Base-by-base conservation (phyloP, 345 rosid species). In the Combretum micranthum region DNA sequence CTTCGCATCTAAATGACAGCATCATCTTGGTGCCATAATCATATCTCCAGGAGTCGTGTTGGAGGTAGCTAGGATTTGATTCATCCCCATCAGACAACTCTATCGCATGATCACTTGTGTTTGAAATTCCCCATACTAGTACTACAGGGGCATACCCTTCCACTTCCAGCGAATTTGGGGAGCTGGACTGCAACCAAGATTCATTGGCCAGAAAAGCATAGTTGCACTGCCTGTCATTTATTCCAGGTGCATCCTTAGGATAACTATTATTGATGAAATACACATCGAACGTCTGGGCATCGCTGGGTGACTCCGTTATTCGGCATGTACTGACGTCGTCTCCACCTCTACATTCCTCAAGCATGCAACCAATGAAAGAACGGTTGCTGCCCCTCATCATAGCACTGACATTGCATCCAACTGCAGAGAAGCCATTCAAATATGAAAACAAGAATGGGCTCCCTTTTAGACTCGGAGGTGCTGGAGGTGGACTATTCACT, bases 251-350 rank as follows among this genome's bases (percentile, higher is more conserved):
- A 13, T 18, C 32, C 2, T 20, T 44, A 1, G 17, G 22, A 7
- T n/a, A n/a, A n/a, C n/a, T n/a, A n/a, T n/a, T n/a, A n/a, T 14
- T 13, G 9, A 17, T 61, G 64, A 62, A 62, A 19, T 50, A 32
- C 46, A 62, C 54, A 19, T 13, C 4, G 26, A 52, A 44, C 15
- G 20, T 44, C 58, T 53, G 58, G 0, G 52, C 51, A 42, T 44
- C 4, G 6, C 16, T 11, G 23, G 58, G 58, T 6, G 44, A 16
- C n/a, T n/a, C n/a, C 17, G 25, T 17, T 15, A 9, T 26, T 44
- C 52, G 52, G 65, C 65, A 62, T 26, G 3, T 13, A 26, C 25
- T 45, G 20, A 25, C 4, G 25, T 20, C 12, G 51, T 13, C 23
- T 44, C 15, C 20, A 23, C 15, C 20, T 22, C 7, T 32, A 6